Conservation (phyloP, 805 yeast genomes). For the Lachancea fermentati region DNA sequence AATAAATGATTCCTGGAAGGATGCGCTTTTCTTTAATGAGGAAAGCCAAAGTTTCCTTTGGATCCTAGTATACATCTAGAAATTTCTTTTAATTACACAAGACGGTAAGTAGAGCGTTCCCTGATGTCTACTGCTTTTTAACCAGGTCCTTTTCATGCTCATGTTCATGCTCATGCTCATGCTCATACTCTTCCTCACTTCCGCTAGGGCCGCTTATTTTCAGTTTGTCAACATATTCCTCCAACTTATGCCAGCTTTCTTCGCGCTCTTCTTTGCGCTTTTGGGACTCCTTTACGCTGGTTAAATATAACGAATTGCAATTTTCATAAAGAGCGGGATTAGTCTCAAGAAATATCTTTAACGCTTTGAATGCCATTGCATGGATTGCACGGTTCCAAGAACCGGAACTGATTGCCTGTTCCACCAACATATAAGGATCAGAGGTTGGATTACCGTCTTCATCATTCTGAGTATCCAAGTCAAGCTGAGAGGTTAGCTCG, state of each 20-base stretch:
- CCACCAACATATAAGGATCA: constrained; percentile 35
- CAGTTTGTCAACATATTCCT: constrained; percentile 45
- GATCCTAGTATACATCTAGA: too few relatives aligned
- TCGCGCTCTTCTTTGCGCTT: constrained; percentile 55
- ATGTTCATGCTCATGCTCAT: too few relatives aligned
- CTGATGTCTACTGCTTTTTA: too few relatives aligned
- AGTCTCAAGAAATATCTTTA: constrained; percentile 87
- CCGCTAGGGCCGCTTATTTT: constrained; percentile 13
- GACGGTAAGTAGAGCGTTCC: too few relatives aligned
- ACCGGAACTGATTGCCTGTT: constrained; percentile 39
- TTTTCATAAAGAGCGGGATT: constrained; percentile 88
- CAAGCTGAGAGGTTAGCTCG: constrained; percentile 58
- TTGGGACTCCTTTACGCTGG: constrained; percentile 67
- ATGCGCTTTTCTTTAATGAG: too few relatives aligned
- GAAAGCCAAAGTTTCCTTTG: too few relatives aligned
- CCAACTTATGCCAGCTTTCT: constrained; percentile 67
- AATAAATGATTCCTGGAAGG: too few relatives aligned
- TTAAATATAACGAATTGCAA: constrained; percentile 82
- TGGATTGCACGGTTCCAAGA: constrained; percentile 96
- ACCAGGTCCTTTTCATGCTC: too few relatives aligned
- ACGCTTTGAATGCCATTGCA: constrained; percentile 82
- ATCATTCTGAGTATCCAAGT: constrained; percentile 26
- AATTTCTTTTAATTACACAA: too few relatives aligned
- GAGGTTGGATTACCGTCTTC: constrained; percentile 22
- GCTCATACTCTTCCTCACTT: background rate